Percentiles rank a stretch among this genome's conserved stretches.
These are phyloP conservation scores for Benincasa hispida DNA, from an alignment of 306 rosid genomes.

Conservation along the genomic window DNA sequence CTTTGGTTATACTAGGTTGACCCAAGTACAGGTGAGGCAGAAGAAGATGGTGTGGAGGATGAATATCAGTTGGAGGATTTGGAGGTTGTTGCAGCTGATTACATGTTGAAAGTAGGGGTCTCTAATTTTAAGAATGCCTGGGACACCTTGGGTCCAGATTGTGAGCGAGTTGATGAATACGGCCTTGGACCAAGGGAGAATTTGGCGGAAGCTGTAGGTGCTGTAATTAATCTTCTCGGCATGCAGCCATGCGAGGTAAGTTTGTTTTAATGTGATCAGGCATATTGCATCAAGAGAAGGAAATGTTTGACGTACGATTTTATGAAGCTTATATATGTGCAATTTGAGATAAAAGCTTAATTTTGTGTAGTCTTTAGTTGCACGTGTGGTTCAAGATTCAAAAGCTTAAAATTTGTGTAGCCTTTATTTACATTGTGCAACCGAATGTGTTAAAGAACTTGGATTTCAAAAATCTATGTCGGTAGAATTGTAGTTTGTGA, in stretches of 20 bases:
- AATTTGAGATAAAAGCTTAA: not conserved
- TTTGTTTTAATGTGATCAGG: not conserved
- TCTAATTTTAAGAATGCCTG: slow-evolving; percentile 86
- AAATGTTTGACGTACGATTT: not conserved
- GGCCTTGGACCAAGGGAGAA: slow-evolving; percentile 92
- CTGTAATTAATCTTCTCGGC: slow-evolving; percentile 85
- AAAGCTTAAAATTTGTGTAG: not conserved
- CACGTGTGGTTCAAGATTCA: not conserved
- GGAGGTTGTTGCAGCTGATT: slow-evolving; percentile 94
- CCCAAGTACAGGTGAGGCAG: slow-evolving; percentile 79
- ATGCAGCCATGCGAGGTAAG: slow-evolving; percentile 97
- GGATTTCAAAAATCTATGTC: too few species aligned
- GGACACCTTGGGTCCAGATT: slow-evolving; percentile 71
- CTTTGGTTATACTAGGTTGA: slow-evolving; percentile 50
- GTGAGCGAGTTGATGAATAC: slow-evolving; percentile 81
- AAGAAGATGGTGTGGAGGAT: slow-evolving; percentile 95
- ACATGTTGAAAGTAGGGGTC: slow-evolving; percentile 77
- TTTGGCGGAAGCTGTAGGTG: slow-evolving; percentile 72
- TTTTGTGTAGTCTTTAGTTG: not conserved
- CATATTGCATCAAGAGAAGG: not conserved
- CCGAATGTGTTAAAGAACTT: not conserved
- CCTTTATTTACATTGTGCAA: not conserved
- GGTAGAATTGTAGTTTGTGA: not conserved
- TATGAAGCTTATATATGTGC: not conserved
- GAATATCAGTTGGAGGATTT: slow-evolving; percentile 96